Conservation (phyloP, 106 monocot genomes). For the Dactylorhiza incarnata region DNA sequence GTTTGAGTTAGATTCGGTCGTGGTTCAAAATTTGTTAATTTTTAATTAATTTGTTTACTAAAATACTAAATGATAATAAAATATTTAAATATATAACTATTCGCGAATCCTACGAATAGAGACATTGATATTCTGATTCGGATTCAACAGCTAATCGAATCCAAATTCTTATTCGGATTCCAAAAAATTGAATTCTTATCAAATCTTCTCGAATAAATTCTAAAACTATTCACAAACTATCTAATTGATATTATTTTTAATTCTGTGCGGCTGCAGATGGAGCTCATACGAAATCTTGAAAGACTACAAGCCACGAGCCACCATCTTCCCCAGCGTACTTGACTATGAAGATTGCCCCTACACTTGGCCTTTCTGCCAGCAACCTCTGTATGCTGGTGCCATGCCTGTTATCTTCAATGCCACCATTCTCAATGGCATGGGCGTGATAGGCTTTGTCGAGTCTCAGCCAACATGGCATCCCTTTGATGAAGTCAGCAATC, state of each 20-base stretch:
- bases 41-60: too few relatives aligned
- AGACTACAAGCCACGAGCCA: conserved; percentile 76
- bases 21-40: too few relatives aligned
- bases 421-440: conserved; percentile 96
- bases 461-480: conserved; percentile 72
- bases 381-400: conserved; percentile 86
- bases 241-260: neutral
- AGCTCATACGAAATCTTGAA: conserved; percentile 80
- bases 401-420: conserved; percentile 98
- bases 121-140: too few relatives aligned
- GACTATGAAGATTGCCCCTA: conserved; percentile 95
- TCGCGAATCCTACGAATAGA: too few relatives aligned
- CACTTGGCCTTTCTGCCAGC: conserved; percentile 92
- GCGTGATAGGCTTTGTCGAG: conserved; percentile 77
- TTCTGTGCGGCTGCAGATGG: conserved; percentile 30
- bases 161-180: too few relatives aligned
- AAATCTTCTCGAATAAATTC: too few relatives aligned
- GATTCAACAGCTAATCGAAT: too few relatives aligned
- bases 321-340: conserved; percentile 79
- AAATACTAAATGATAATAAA: too few relatives aligned
- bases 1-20: too few relatives aligned
- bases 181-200: too few relatives aligned
- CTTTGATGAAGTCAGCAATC: conserved; percentile 79
- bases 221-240: too few relatives aligned
- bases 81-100: too few relatives aligned